Evolutionary conservation across 768 basidiomycete species (phyloP), one percentile per base, ranked within the genome.

Genomic region (Sarcomyxa edulis): DNA sequence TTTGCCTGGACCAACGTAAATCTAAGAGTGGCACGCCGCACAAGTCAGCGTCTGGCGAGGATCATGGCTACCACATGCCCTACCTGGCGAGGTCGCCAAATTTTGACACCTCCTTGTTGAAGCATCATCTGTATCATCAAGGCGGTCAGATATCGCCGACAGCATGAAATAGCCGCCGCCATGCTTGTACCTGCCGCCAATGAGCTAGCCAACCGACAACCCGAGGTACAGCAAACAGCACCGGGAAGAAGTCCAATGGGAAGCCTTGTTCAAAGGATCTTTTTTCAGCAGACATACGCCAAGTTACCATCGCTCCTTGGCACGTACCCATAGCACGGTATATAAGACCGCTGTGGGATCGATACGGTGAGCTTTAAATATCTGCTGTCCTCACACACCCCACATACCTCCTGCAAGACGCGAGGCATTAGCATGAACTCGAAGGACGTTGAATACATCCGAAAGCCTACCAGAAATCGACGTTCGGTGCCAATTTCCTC

Each of bases 171-270:
- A 39, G 14, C 8, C 21, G 11, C 45, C 59, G 37, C 40, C n/a
- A n/a, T n/a, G n/a, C n/a, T n/a, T n/a, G n/a, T n/a, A 80, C 85
- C 73, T 88, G 87, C 39, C 87, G 72, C 91, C 91, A 94, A 59
- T 93, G 91, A 0, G 90, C 87, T 6, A 94, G 68, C 92, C 91
- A 94, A 14, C 92, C 91, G 19, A 90, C 89, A 6, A 95, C 89
- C 15, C 92, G 78, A 2, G 92, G 92, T 2, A 95, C 90, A 14
- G 83, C 90, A 53, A 95, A 95, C 22, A 95, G 65, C 15, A 95
- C 91, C 1, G 92, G 91, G 78, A 93, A 94, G 60, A 87, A 94
- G 63, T 95, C 92, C 48, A 87, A 71, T 2, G 92, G 92, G 73
- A 94, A 94, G 30, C 91, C 87, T 87, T 45, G 29, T 5, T 12